Evolutionary conservation across 106 monocot species (phyloP), one percentile per base, ranked within the genome.

Genomic region (Phalaenopsis aphrodite): DNA sequence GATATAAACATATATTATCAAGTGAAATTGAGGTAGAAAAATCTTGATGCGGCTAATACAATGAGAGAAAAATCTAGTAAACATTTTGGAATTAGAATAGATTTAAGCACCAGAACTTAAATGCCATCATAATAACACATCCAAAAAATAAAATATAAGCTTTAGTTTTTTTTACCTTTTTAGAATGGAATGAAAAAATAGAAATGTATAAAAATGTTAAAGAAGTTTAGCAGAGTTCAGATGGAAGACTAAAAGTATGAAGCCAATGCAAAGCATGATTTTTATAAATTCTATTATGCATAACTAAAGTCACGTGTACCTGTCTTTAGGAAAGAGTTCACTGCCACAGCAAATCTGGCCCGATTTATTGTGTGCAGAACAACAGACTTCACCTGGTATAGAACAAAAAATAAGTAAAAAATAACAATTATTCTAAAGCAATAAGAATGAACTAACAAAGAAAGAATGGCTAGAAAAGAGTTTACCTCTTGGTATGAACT

Each of bases 401-500:
- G 41, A 36, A 17, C 47, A 81, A 38, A 42, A 78, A 41, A 45
- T 17, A 24, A 15, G 18, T 64, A 2, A 14, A 23, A 55, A 64
- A 55, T 16, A 10, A 56, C 41, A 56, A 43, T 36, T 11, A 41
- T 14, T 23, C 17, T 49, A 9, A 19, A 48, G 24, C 47, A 24
- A 49, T 17, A 75, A 76, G 30, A 15, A 49, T 6, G 23, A 49
- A 49, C 30, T 11, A 38, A 77, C 18, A 23, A 76, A 42, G 43
- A 77, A 30, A 8, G 49, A 76, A n/a, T 45, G 43, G 10, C 5
- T 6, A 8, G 19, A 19, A 75, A 3, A 42, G 74, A 74, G n/a
- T 45, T 43, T 42, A 99, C 99, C 99, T 99, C 99, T 77, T 90
- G 84, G 74, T 99, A 99, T 75, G 99, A 93, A 82, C 99, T 99